Percentiles rank a stretch among this genome's conserved stretches.
phyloP scores from a whole-genome alignment of 352 stramenopile genomes.

The Phytopythium cucurbitacearum region DNA sequence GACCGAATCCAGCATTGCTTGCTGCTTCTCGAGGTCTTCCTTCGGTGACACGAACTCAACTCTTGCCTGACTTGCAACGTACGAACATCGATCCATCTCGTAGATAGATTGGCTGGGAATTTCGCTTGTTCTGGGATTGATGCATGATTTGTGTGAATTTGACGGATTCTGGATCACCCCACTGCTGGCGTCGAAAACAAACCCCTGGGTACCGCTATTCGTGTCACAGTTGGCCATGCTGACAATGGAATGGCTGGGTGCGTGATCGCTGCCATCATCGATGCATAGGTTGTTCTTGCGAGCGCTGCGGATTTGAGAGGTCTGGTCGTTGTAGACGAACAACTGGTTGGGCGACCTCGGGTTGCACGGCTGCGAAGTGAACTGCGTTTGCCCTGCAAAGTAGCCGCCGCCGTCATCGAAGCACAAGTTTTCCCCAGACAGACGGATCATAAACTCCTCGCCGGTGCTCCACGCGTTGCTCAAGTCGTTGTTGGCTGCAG shows the following conservation, averaged over 20 bases:
- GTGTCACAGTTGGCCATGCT: conserved; percentile 16
- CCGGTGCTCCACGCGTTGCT: background rate
- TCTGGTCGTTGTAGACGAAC: conserved; percentile 18
- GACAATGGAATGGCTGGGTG: conserved; percentile 7
- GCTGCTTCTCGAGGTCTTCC: conserved; percentile 11
- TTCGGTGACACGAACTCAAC: conserved; percentile 13
- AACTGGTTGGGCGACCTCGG: conserved; percentile 19
- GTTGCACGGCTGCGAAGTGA: conserved; percentile 15
- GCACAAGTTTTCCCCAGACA: conserved; percentile 19
- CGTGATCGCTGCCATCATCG: conserved; percentile 17
- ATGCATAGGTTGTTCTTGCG: conserved; percentile 19
- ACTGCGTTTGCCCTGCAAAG: conserved; percentile 12
- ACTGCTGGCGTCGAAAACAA: conserved; percentile 15
- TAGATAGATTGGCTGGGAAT: no score
- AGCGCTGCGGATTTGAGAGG: conserved; percentile 12
- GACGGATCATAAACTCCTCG: conserved; percentile 17
- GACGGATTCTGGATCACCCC: conserved; percentile 21
- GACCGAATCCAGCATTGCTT: conserved; percentile 10
- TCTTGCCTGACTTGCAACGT: no score
- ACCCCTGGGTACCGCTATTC: conserved; percentile 19
- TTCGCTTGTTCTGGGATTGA: conserved; percentile 7
- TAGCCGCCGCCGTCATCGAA: conserved; percentile 26
- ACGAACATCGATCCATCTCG: no score
- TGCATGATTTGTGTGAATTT: conserved; percentile 19
- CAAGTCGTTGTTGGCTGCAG: no score